Evolutionary conservation across 345 rosid genomes (phyloP).

Genomic region (Populus simonii): DNA sequence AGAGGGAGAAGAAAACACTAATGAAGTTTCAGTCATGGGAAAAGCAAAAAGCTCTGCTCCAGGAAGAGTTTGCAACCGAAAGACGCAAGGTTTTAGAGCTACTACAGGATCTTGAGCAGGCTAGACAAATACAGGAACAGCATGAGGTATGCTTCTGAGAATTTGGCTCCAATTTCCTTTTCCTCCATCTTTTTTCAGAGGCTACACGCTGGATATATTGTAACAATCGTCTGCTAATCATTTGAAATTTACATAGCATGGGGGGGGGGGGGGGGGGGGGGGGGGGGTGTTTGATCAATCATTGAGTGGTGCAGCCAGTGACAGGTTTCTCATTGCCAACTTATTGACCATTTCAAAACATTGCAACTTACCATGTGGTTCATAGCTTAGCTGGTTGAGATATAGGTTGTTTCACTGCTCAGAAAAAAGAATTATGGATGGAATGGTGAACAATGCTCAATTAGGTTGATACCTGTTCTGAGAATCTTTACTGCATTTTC

Average conservation of each 20-base stretch:
- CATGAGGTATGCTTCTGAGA: conserved; percentile 45
- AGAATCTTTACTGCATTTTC: conserved; percentile 11
- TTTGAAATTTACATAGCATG: conserved; percentile 10
- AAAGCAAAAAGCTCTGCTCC: conserved; percentile 60
- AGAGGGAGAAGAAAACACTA: conserved; percentile 67
- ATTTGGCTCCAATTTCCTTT: conserved; percentile 4
- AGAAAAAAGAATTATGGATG: not conserved
- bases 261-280: conserved; percentile 4
- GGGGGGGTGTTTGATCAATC: conserved; percentile 6
- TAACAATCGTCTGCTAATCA: not conserved
- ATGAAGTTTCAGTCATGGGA: conserved; percentile 76
- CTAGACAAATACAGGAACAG: conserved; percentile 44
- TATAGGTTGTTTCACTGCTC: not conserved
- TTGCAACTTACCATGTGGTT: conserved; percentile 5
- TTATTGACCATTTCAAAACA: not conserved
- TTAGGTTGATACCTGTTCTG: conserved; percentile 19
- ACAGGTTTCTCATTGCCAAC: not conserved
- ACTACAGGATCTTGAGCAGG: conserved; percentile 49
- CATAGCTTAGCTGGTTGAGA: conserved; percentile 8
- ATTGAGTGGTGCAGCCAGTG: conserved; percentile 12
- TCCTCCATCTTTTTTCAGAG: conserved; percentile 1
- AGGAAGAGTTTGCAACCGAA: conserved; percentile 68
- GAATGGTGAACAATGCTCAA: not conserved
- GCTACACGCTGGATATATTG: not conserved
- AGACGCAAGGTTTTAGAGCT: conserved; percentile 49